These are phyloP conservation scores for Agrocybe pediades DNA, from an alignment of 768 basidiomycete species.

Conservation along the genomic window DNA sequence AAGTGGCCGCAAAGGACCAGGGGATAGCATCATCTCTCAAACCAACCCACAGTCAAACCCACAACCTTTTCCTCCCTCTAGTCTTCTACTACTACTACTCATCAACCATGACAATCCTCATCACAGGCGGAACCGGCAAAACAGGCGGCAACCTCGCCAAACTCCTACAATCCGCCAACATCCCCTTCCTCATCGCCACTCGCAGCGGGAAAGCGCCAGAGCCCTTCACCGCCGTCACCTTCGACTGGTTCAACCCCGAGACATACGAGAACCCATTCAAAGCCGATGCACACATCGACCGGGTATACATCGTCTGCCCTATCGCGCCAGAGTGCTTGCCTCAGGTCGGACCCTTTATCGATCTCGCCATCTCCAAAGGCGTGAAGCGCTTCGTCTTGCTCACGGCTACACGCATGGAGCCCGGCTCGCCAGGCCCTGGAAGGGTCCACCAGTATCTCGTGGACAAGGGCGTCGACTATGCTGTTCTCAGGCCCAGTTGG, in stretches of 20 bases:
- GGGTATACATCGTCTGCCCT: slow-evolving; percentile 21
- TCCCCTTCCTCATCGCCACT: slow-evolving; percentile 24
- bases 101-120: slow-evolving; percentile 30
- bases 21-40: too few relatives aligned
- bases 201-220: slow-evolving; percentile 23
- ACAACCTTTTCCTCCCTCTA: too few relatives aligned
- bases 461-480: slow-evolving; percentile 19
- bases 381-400: slow-evolving; percentile 32
- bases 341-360: slow-evolving; percentile 27
- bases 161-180: slow-evolving; percentile 19
- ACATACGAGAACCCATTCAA: slow-evolving; percentile 30
- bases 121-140: slow-evolving; percentile 33
- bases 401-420: slow-evolving; percentile 14
- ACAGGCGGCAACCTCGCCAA: slow-evolving; percentile 25
- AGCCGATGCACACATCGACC: slow-evolving; percentile 16
- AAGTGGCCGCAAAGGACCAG: too few relatives aligned
- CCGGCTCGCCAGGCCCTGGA: slow-evolving; percentile 13
- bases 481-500: slow-evolving; percentile 23
- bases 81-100: not conserved
- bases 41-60: too few relatives aligned
- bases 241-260: slow-evolving; percentile 25
- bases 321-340: slow-evolving; percentile 9
- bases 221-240: slow-evolving; percentile 26
- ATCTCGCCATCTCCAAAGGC: slow-evolving; percentile 25
- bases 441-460: slow-evolving; percentile 23